Percentiles rank a stretch among this genome's conserved stretches.
Evolutionary conservation across 148 eudicot genomes (phyloP).

Genomic region (Rhododendron vialii): DNA sequence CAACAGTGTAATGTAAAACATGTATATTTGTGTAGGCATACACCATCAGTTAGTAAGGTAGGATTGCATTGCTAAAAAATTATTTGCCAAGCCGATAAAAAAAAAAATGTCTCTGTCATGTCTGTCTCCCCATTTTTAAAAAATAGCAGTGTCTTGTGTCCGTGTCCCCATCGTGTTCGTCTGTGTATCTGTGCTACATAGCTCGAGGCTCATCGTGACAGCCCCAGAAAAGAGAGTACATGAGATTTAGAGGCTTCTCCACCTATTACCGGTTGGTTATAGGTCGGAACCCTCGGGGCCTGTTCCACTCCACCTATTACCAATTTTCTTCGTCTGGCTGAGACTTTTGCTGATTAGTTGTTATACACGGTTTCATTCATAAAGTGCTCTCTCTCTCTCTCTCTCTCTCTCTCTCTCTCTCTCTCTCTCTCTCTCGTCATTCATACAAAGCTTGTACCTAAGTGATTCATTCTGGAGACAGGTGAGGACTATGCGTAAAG

Average conservation of each 20-base stretch:
- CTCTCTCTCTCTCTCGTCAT: neutral
- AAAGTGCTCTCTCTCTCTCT: neutral
- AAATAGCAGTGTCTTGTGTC: neutral
- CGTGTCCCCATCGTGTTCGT: neutral
- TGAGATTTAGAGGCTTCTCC: neutral
- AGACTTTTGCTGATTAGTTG: neutral
- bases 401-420: neutral
- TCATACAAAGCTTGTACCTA: neutral
- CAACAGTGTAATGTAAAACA: neutral
- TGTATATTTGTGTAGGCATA: neutral
- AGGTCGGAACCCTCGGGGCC: neutral
- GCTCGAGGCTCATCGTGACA: neutral
- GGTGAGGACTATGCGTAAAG: conserved; percentile 58
- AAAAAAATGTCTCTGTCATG: neutral
- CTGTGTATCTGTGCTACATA: neutral
- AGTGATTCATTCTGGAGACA: conserved; percentile 22
- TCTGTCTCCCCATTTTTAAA: neutral
- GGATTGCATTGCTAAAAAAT: neutral
- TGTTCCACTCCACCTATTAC: neutral
- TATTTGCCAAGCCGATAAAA: neutral
- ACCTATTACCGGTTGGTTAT: neutral
- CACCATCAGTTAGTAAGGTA: neutral
- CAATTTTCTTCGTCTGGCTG: neutral
- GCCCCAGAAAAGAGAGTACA: neutral
- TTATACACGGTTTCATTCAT: neutral